Base-by-base conservation (phyloP, 805 yeast species). In the Lipomyces lipofer region DNA sequence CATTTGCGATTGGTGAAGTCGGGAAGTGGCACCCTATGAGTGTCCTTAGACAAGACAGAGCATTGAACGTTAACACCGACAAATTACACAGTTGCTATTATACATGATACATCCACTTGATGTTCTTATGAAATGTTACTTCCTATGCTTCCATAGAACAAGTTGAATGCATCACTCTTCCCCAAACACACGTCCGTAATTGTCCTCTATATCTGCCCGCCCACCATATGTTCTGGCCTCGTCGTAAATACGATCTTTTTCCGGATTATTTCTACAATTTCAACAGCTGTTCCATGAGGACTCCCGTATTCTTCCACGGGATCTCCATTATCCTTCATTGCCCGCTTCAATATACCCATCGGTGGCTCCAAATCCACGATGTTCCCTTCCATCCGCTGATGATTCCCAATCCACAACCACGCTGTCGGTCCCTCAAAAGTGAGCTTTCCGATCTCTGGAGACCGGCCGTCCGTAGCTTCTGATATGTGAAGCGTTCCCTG, bases 181-280 rank as follows among this genome's bases (percentile, higher is more conserved):
- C n/a, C n/a, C n/a, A n/a, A n/a, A n/a, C n/a, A n/a, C n/a, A n/a
- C n/a, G n/a, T n/a, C n/a, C n/a, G n/a, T n/a, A n/a, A n/a, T n/a
- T n/a, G n/a, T n/a, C n/a, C n/a, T n/a, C n/a, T n/a, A n/a, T n/a
- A 36, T 7, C 40, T 36, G 10, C 8, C 49, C 45, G 7, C 27
- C 40, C 33, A 60, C 60, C 7, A 60, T 39, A 2, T 59, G 64
- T 35, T 59, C 63, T 12, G 64, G 64, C 32, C 64, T 43, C 28
- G 59, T 44, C 5, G 51, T 29, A 33, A 60, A 60, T 28, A 52
- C 47, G 17, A 60, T 47, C 36, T 60, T 62, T 42, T 52, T 42
- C 46, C 46, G 32, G 7, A 59, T 46, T 17, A 56, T 30, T 17
- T 54, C 63, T 22, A 54, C 54, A 32, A 60, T 49, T 32, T 59